Evolutionary conservation across 1,139 yeast species (phyloP), one percentile per base, ranked within the genome.

Genomic region (Suhomyces wounanorum): DNA sequence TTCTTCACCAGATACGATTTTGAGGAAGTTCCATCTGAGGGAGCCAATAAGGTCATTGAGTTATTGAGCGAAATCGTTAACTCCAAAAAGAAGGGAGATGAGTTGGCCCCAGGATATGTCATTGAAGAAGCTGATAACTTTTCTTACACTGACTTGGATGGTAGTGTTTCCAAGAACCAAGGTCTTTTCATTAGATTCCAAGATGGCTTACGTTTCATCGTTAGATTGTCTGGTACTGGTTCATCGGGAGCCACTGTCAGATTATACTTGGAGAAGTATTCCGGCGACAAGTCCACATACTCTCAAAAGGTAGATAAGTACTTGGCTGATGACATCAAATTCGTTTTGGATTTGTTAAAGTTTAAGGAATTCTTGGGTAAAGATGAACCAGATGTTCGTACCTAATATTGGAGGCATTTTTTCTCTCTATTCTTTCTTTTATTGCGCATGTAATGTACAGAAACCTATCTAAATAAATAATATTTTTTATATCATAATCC

Each of bases 241-340:
- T 91, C 98, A 1, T 85, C 96, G 1, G 99, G 99, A 44, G 98
- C 99, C 17, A 94, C 99, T 3, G 92, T 95, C 55, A 84, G 99
- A 71, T 77, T 94, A 59, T 94, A 94, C 71, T 77, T 92, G 67
- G 99, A 94, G 70, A 86, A 86, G 70, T 92, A 89, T 72, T 83
- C 87, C 40, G 63, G 70, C 48, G 96, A 90, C 62, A 67, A 72
- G 52, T 57, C 81, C 14, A 77, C 77, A 43, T 83, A 80, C 63
- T 63, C 63, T 9, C 61, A 71, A 53, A 69, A 76, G 43, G 96
- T 92, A n/a, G 89, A 87, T 59, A 83, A 84, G 39, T 91, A 74
- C 69, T 80, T 94, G 62, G 75, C 75, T 48, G 68, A 75, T 5
- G 92, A 87, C 59, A 82, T 94, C 58, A 61, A 75, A 37, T 75